Conservation (phyloP, 2,329 filamentous ascomycete species). For the Elsinoe necatrix region DNA sequence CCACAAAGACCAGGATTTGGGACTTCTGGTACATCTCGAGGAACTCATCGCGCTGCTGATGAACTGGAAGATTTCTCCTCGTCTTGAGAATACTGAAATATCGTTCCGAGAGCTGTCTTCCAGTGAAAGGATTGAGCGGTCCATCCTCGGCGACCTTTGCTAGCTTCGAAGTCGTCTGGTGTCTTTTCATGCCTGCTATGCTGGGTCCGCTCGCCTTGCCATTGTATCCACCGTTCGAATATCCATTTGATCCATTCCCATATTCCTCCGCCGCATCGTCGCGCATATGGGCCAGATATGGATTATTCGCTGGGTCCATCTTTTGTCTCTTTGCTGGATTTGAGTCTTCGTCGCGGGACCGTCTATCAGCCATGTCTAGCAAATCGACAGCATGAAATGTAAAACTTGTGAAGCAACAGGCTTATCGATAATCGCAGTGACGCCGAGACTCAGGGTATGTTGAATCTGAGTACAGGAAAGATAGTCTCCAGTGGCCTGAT, state of each 20-base stretch:
- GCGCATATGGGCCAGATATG: constrained; percentile 87
- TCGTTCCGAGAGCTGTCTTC: constrained; percentile 62
- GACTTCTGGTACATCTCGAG: constrained; percentile 84
- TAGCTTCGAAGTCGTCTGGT: constrained; percentile 69
- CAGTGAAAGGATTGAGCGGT: constrained; percentile 78
- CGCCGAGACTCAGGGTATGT: neutral
- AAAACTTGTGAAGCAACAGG: neutral
- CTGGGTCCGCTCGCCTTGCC: constrained; percentile 17
- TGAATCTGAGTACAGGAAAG: no score
- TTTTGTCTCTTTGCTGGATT: constrained; percentile 49
- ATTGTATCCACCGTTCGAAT: constrained; percentile 28
- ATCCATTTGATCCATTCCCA: constrained; percentile 25
- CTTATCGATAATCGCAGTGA: neutral
- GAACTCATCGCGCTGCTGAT: constrained; percentile 90
- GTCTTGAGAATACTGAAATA: constrained; percentile 87
- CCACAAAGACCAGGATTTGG: constrained; percentile 96
- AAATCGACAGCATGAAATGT: constrained; percentile 9
- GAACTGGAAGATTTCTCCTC: constrained; percentile 78
- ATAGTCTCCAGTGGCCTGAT: no score
- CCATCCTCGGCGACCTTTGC: constrained; percentile 69
- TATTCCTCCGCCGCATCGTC: constrained; percentile 34
- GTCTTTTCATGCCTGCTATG: constrained; percentile 61
- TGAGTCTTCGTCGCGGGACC: constrained; percentile 43
- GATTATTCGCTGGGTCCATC: constrained; percentile 58
- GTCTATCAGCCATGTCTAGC: constrained; percentile 47